phyloP scores from a whole-genome alignment of 2,329 filamentous ascomycete genomes.

The Colletotrichum coccodes region DNA sequence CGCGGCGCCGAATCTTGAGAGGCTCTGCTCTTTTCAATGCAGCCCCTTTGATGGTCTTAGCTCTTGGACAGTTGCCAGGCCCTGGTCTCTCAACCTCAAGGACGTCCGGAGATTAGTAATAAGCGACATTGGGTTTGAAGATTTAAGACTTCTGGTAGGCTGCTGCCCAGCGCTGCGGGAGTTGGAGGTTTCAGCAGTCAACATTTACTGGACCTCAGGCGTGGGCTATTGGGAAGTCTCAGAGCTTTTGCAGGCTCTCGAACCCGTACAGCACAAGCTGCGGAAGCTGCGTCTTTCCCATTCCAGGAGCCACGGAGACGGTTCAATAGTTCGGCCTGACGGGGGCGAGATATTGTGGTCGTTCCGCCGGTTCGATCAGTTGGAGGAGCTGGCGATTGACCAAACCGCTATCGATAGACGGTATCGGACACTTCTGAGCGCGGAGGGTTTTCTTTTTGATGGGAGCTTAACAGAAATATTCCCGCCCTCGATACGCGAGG shows the following conservation, averaged over 20 bases:
- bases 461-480: background rate
- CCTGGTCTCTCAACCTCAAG: background rate
- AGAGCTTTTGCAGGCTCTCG: conserved; percentile 14
- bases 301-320: background rate
- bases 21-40: background rate
- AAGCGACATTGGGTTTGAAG: conserved; percentile 12
- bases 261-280: background rate
- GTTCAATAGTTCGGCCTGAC: background rate
- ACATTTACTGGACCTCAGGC: conserved; percentile 17
- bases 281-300: conserved; percentile 6
- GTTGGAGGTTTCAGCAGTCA: conserved; percentile 8
- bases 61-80: conserved; percentile 6
- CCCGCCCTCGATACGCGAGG: background rate
- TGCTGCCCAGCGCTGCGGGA: conserved; percentile 15
- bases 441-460: background rate
- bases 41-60: conserved; percentile 12
- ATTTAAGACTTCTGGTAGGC: conserved; percentile 7
- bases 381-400: conserved; percentile 20
- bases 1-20: conserved; percentile 21
- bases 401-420: background rate
- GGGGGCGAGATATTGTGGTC: background rate
- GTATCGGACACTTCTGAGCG: background rate
- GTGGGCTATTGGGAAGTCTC: conserved; percentile 18
- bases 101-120: background rate
- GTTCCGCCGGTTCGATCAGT: conserved; percentile 2